A percentile compares a stretch with the other conserved stretches of the same genome.
Evolutionary conservation across 2,329 filamentous ascomycete species (phyloP).

Genomic region (Colletotrichum noveboracense): DNA sequence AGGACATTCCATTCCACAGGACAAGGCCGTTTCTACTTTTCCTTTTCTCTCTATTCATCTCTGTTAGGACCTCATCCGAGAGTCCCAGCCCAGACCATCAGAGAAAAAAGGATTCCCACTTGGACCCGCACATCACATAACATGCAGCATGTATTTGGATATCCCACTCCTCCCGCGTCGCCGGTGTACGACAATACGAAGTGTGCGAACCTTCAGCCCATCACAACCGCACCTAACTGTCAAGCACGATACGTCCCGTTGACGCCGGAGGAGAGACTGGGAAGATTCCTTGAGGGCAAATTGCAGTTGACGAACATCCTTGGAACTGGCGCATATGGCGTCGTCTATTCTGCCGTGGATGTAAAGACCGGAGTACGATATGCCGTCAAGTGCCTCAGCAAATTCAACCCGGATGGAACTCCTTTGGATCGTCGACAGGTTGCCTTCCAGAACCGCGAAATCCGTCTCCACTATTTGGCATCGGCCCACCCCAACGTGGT

Average conservation of each 20-base stretch:
- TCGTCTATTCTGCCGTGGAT: slow-evolving; percentile 90
- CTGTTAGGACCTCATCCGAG: slow-evolving; percentile 17
- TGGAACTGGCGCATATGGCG: slow-evolving; percentile 93
- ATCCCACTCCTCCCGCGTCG: slow-evolving; percentile 63
- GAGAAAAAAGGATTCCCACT: slow-evolving; percentile 15
- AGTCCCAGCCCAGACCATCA: slow-evolving; percentile 24
- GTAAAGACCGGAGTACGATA: slow-evolving; percentile 82
- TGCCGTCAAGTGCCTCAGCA: slow-evolving; percentile 97
- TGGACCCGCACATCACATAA: slow-evolving; percentile 43
- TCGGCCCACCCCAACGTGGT: slow-evolving; percentile 93
- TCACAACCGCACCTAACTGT: slow-evolving; percentile 38
- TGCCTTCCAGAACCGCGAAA: slow-evolving; percentile 92
- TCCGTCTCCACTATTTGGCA: slow-evolving; percentile 87
- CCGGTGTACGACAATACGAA: slow-evolving; percentile 57
- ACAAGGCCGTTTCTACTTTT: slow-evolving; percentile 24
- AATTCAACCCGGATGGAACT: slow-evolving; percentile 74
- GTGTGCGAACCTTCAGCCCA: slow-evolving; percentile 45
- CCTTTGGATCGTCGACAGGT: slow-evolving; percentile 83
- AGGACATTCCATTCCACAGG: slow-evolving; percentile 15
- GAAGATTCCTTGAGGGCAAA: slow-evolving; percentile 80
- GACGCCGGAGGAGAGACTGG: slow-evolving; percentile 84
- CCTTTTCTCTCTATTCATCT: slow-evolving; percentile 25
- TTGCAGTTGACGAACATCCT: slow-evolving; percentile 85
- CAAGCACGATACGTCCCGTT: slow-evolving; percentile 59
- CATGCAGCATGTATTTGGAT: slow-evolving; percentile 67